Evolutionary conservation across 129 eudicot genomes (phyloP), one percentile per base, ranked within the genome.

Genomic region (Lactuca sativa): DNA sequence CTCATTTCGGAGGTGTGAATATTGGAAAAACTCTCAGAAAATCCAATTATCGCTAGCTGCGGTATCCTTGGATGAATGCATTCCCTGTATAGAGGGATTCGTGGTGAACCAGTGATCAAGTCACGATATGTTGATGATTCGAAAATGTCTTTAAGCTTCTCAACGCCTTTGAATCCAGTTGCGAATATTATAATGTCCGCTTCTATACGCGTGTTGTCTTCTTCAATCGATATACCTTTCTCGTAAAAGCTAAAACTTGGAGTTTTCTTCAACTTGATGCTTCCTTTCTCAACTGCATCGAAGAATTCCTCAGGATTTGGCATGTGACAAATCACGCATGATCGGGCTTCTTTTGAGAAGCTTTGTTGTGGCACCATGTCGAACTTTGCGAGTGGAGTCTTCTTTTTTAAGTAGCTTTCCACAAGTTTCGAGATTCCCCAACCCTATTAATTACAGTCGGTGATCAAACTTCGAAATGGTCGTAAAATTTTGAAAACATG

Each of bases 1-100:
- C 84, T 79, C 80, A 91, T 68, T 44, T 91, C 92, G 1, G 85
- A 83, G 5, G 84, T 88, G 74, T 71, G 71, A 3, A 88, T 61
- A 62, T 91, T 82, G 4, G 88, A 74, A 15, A 85, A 12, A 70
- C 92, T 77, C 71, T 85, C 92, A 0, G 95, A 85, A 70, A 64
- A 85, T 59, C 97, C 97, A 51, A 90, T 76, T 4, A 83, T 64
- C 1, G 92, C 96, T 9, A 89, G 64, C 18, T 86, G 90, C 7
- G 96, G 96, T 56, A 89, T 80, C 16, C 78, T 55, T 9, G 92
- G 83, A 67, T 86, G 88, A 44, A 89, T 82, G 72, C 82, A 74
- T 70, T 89, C 82, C 76, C 76, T 72, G 56, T 72, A 72, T 15
- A 72, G 16, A 62, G 70, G 70, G 44, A 84, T 40, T 15, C 72